Evolutionary conservation across 495 filamentous ascomycete species (phyloP), one percentile per base, ranked within the genome.

Genomic region (Schizothecium vesticola): DNA sequence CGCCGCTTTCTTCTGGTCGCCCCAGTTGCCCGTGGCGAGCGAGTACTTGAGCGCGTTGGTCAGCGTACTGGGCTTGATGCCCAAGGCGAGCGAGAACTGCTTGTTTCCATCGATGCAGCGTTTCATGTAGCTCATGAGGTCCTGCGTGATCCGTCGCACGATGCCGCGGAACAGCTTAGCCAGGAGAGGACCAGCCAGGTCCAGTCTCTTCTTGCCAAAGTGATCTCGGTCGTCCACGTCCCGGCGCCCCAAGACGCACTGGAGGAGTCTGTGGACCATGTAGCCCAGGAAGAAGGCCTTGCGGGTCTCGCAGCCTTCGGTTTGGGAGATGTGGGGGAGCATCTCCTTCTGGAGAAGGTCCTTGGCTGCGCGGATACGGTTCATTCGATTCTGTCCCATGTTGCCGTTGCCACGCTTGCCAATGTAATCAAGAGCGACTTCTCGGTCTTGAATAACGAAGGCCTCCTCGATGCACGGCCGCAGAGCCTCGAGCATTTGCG

Each of bases 211-310:
- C 86, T 98, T 98, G 73, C 95, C 95, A 71, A 99, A 98, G 77
- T 99, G 96, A 81, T 99, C 95, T 80, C 95, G 91, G 74, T 99
- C 95, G 71, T 99, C 95, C 21, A 91, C 90, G 73, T 97, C 96
- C 58, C 91, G 87, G 65, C 96, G 89, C 57, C 95, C 95, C 22
- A 98, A 83, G 56, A 91, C 91, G 77, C 92, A 96, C 75, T 96
- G 93, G 2, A 99, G 84, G 69, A 99, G 86, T 74, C 92, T 87
- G 78, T 98, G 93, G 57, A 97, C 91, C 96, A 99, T 98, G 79
- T 98, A 99, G 29, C 96, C 95, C 43, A 99, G 82, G 87, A 98
- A 99, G 83, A 97, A 98, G 6, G 95, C 95, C 77, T 99, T 99
- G 28, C 92, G 83, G 1, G 94, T 97, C 74, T 98, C 95, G 73